phyloP scores from a whole-genome alignment of 441 rosid species.

The Adansonia grandidieri region DNA sequence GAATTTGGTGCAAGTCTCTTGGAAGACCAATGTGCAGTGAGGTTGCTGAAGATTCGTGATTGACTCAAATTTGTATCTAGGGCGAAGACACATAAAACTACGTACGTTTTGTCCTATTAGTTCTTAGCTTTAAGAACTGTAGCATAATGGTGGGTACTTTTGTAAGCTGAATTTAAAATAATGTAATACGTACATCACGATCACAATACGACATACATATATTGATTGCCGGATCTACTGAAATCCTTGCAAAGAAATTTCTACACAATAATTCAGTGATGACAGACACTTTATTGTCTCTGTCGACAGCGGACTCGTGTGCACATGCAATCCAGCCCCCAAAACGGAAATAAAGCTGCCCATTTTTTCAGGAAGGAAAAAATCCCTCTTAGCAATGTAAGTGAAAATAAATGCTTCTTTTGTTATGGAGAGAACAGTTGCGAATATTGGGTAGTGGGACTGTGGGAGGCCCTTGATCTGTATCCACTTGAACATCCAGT shows the following conservation, averaged over 20 bases:
- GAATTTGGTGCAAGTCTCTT: neutral
- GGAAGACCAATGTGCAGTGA: neutral
- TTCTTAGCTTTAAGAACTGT: too few relatives aligned
- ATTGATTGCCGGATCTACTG: too few relatives aligned
- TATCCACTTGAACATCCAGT: slow-evolving; percentile 84
- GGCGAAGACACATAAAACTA: too few relatives aligned
- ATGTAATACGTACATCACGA: too few relatives aligned
- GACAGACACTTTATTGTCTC: slow-evolving; percentile 17
- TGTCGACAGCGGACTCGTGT: slow-evolving; percentile 3
- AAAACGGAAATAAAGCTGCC: slow-evolving; percentile 38
- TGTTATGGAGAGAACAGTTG: slow-evolving; percentile 33
- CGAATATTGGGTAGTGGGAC: slow-evolving; percentile 52
- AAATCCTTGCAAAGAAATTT: slow-evolving; percentile 2
- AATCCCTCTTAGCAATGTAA: neutral
- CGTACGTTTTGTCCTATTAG: neutral
- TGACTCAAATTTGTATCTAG: too few relatives aligned
- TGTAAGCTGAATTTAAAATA: too few relatives aligned
- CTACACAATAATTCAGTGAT: neutral
- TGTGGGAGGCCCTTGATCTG: slow-evolving; percentile 53
- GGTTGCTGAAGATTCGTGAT: neutral
- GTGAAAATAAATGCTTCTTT: neutral
- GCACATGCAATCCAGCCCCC: slow-evolving; percentile 27
- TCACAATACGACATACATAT: too few relatives aligned
- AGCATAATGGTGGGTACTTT: too few relatives aligned
- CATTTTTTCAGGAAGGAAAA: slow-evolving; percentile 16